A percentile compares a stretch with the other conserved stretches of the same genome.
These are phyloP conservation scores for Starmera dryadoides DNA, from an alignment of 805 yeast genomes.

Conservation along the genomic window DNA sequence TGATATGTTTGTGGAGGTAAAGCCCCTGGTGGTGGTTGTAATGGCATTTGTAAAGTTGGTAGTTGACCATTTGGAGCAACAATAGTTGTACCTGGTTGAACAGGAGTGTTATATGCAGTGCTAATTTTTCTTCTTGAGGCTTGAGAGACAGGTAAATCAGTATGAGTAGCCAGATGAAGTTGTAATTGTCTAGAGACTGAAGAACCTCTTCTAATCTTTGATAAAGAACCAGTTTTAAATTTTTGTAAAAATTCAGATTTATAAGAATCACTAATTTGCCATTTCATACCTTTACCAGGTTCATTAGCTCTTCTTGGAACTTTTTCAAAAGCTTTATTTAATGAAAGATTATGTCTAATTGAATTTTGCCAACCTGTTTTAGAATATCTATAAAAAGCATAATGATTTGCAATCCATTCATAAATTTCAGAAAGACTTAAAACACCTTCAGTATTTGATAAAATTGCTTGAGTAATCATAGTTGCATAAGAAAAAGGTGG, in stretches of 20 bases:
- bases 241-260: slow-evolving; percentile 78
- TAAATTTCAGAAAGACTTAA: slow-evolving; percentile 88
- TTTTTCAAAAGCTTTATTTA: slow-evolving; percentile 95
- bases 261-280: slow-evolving; percentile 89
- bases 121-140: slow-evolving; percentile 25
- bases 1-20: neutral
- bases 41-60: neutral
- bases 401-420: slow-evolving; percentile 80
- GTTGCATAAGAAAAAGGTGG: slow-evolving; percentile 98
- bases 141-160: slow-evolving; percentile 29
- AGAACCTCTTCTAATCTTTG: slow-evolving; percentile 72
- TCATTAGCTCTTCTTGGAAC: slow-evolving; percentile 93
- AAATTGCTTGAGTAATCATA: slow-evolving; percentile 95
- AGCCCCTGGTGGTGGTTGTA: neutral
- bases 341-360: slow-evolving; percentile 86
- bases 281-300: slow-evolving; percentile 99
- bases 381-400: slow-evolving; percentile 85
- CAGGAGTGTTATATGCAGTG: slow-evolving; percentile 27
- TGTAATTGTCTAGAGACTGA: slow-evolving; percentile 77
- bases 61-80: slow-evolving; percentile 22
- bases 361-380: slow-evolving; percentile 99
- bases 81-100: neutral
- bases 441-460: slow-evolving; percentile 82
- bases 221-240: slow-evolving; percentile 67
- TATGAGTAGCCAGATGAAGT: slow-evolving; percentile 49